A percentile compares a stretch with the other conserved stretches of the same genome.
Evolutionary conservation across 768 basidiomycete species (phyloP).

Genomic region (Tylopilus intermedius): DNA sequence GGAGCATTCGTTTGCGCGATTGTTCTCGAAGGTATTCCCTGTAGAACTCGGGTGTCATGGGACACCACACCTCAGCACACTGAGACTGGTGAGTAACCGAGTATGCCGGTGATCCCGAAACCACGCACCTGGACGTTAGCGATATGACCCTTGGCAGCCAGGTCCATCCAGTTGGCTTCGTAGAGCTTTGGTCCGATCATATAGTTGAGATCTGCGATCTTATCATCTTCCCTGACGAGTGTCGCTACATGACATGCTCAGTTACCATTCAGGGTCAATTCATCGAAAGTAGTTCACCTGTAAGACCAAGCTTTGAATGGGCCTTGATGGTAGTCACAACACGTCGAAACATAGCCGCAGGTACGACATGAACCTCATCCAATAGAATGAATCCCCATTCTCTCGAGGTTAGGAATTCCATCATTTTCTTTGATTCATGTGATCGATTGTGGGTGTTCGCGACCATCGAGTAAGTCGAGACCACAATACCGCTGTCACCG

Average conservation of each 20-base stretch:
- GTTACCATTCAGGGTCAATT: not conserved
- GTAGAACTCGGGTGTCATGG: conserved; percentile 99
- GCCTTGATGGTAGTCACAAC: conserved; percentile 99
- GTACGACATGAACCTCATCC: conserved; percentile 98
- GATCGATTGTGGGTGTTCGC: conserved; percentile 97
- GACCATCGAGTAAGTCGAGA: conserved; percentile 99
- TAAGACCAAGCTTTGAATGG: conserved; percentile 95
- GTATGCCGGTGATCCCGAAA: not conserved
- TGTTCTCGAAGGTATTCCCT: conserved; percentile 92
- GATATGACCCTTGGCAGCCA: conserved; percentile 98
- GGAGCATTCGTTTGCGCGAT: conserved; percentile 87
- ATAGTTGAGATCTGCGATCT: conserved; percentile 97
- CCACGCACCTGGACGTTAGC: conserved; percentile 92
- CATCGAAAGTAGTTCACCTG: conserved; percentile 50
- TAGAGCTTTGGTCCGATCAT: conserved; percentile 99
- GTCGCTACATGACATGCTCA: conserved; percentile 56
- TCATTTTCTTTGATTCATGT: conserved; percentile 99
- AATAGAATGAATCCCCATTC: conserved; percentile 99
- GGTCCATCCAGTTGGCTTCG: conserved; percentile 99
- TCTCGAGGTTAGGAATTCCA: conserved; percentile 97
- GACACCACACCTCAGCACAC: conserved; percentile 99
- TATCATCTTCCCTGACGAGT: conserved; percentile 97
- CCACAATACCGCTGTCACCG: conserved; percentile 95
- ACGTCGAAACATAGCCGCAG: conserved; percentile 96
- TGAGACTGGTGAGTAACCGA: conserved; percentile 29